Percentiles rank a stretch among this genome's conserved stretches.
Conservation (phyloP, 257 asterid species). For the Eucommia ulmoides region DNA sequence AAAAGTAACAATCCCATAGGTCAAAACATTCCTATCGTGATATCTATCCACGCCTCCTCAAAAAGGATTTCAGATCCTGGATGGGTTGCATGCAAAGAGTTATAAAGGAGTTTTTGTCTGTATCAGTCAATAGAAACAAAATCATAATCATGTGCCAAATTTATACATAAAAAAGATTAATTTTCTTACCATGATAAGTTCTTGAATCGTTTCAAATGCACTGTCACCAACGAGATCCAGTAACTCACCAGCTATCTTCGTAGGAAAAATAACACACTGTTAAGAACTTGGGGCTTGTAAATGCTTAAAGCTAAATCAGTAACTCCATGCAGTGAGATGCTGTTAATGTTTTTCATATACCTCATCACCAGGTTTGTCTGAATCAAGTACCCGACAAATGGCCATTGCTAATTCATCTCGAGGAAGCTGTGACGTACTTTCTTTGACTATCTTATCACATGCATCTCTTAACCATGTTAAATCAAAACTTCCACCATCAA, state of each 20-base stretch:
- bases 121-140: background rate
- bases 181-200: slow-evolving; percentile 62
- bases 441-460: slow-evolving; percentile 57
- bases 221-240: slow-evolving; percentile 95
- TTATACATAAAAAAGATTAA: background rate
- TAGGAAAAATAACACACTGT: background rate
- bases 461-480: slow-evolving; percentile 81
- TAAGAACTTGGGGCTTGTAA: background rate
- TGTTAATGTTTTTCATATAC: too few species aligned
- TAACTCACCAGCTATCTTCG: slow-evolving; percentile 85
- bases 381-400: slow-evolving; percentile 88
- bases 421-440: slow-evolving; percentile 75
- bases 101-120: too few species aligned
- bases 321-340: background rate
- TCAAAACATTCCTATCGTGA: too few species aligned
- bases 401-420: slow-evolving; percentile 95
- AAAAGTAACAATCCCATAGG: background rate
- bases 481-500: slow-evolving; percentile 40
- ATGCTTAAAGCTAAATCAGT: background rate
- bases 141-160: background rate
- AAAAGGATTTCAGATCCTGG: too few species aligned
- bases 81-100: too few species aligned
- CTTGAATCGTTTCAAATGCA: slow-evolving; percentile 91
- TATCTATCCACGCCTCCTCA: too few species aligned
- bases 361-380: slow-evolving; percentile 95